phyloP scores from a whole-genome alignment of 1,284 basidiomycete species.

The Moesziomyces aphidis region DNA sequence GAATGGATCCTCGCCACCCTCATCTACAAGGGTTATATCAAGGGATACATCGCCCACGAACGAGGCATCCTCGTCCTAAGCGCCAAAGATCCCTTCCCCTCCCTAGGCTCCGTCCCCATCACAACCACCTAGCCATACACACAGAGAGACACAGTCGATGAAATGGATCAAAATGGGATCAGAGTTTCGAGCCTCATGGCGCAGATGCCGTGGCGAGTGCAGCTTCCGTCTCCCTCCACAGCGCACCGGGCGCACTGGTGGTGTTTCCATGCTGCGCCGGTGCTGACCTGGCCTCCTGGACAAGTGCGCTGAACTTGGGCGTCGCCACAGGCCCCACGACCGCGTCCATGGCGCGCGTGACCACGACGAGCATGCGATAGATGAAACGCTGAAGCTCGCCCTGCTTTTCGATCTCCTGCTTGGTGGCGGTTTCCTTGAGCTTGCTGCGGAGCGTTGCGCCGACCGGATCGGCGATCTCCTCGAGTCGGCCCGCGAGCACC shows the following conservation, averaged over 20 bases:
- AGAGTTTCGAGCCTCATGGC: conserved; percentile 85
- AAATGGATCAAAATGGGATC: conserved; percentile 79
- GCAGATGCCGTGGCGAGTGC: conserved; percentile 76
- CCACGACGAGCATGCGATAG: conserved; percentile 84
- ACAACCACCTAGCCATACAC: conserved; percentile 8
- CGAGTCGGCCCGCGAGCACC: conserved; percentile 86
- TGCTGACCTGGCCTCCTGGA: conserved; percentile 28
- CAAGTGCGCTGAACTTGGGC: conserved; percentile 25
- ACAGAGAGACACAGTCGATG: neutral
- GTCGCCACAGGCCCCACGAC: conserved; percentile 11
- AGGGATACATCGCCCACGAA: conserved; percentile 95
- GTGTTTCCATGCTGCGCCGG: neutral
- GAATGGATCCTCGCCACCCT: conserved; percentile 91
- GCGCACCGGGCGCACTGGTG: conserved; percentile 10
- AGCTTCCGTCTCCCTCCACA: conserved; percentile 43
- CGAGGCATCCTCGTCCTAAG: conserved; percentile 91
- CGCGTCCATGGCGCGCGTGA: conserved; percentile 66
- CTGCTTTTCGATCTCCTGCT: conserved; percentile 94
- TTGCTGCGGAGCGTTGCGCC: conserved; percentile 78
- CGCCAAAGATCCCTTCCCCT: conserved; percentile 83
- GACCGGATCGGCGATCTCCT: conserved; percentile 84
- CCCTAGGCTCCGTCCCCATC: conserved; percentile 12
- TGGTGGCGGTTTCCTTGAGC: conserved; percentile 87
- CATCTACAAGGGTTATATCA: conserved; percentile 90
- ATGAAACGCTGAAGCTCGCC: conserved; percentile 90